These are phyloP conservation scores for Rhizopogon parksii DNA, from an alignment of 1,284 basidiomycete species.

Conservation along the genomic window DNA sequence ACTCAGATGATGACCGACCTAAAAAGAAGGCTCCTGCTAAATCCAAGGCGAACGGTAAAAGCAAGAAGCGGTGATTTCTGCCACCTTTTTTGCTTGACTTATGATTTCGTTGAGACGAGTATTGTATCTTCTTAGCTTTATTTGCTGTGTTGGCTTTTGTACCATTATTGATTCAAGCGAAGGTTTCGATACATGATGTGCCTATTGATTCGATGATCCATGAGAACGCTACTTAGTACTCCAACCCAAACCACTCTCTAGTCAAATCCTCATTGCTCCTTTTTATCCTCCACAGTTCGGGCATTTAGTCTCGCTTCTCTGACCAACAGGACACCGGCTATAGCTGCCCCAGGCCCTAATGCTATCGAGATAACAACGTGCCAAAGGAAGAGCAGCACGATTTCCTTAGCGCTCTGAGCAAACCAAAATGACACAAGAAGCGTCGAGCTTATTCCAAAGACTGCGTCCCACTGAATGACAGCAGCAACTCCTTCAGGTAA, in stretches of 20 bases:
- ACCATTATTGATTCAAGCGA: slow-evolving; percentile 6
- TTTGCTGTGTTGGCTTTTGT: slow-evolving; percentile 5
- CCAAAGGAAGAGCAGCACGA: slow-evolving; percentile 31
- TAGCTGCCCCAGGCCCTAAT: slow-evolving; percentile 39
- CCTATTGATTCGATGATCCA: not conserved
- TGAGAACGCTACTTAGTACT: not conserved
- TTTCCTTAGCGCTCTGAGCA: slow-evolving; percentile 15
- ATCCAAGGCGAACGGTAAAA: slow-evolving; percentile 36
- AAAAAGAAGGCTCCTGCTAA: slow-evolving; percentile 48
- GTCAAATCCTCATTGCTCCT: not conserved
- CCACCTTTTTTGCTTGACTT: slow-evolving; percentile 1
- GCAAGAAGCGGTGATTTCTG: slow-evolving; percentile 26
- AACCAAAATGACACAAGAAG: slow-evolving; percentile 40
- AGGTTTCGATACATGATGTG: not conserved
- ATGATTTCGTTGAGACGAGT: not conserved
- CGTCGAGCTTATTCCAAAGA: slow-evolving; percentile 30
- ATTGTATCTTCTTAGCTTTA: slow-evolving; percentile 7
- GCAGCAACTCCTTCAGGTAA: slow-evolving; percentile 25
- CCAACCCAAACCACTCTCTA: not conserved
- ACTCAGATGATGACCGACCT: slow-evolving; percentile 56
- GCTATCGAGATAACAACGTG: slow-evolving; percentile 27
- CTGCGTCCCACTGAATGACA: slow-evolving; percentile 41
- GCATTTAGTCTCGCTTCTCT: slow-evolving; percentile 29
- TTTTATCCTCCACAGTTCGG: not conserved
- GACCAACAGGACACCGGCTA: slow-evolving; percentile 37